A percentile compares a stretch with the other conserved stretches of the same genome.
phyloP scores from a whole-genome alignment of 352 stramenopile genomes.

The Phytophthora hibernalis region DNA sequence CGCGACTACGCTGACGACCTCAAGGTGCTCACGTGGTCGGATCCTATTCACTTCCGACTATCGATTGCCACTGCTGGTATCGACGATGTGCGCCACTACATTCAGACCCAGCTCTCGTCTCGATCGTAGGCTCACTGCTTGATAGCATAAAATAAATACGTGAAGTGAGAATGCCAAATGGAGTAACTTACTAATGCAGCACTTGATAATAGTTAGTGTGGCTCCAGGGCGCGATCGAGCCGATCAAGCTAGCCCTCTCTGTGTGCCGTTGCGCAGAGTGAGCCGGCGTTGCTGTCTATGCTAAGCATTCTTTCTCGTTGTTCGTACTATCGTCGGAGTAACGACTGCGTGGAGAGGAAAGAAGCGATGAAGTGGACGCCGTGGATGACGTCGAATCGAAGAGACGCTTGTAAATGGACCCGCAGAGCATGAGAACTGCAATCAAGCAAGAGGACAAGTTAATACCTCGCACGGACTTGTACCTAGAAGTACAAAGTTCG shows the following conservation, averaged over 20 bases:
- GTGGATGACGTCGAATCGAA: conserved; percentile 65
- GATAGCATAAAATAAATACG: conserved; percentile 3
- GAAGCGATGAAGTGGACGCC: conserved; percentile 44
- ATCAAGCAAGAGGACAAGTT: conserved; percentile 8
- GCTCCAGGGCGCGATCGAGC: conserved; percentile 23
- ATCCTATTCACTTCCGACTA: conserved; percentile 84
- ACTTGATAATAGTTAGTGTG: conserved; percentile 48
- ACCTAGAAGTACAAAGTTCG: not conserved
- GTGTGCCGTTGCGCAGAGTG: conserved; percentile 37
- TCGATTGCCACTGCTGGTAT: conserved; percentile 67
- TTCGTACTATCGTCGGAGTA: conserved; percentile 60
- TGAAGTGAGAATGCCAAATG: conserved; percentile 16
- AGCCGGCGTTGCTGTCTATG: conserved; percentile 39
- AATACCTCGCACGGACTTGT: not conserved
- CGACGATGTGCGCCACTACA: conserved; percentile 74
- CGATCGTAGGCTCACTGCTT: conserved; percentile 21
- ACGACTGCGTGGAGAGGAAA: conserved; percentile 57
- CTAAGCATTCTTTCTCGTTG: conserved; percentile 59
- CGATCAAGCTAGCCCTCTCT: conserved; percentile 23
- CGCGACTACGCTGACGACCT: conserved; percentile 66
- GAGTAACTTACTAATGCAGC: conserved; percentile 43
- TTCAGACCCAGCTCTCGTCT: conserved; percentile 66
- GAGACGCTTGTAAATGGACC: conserved; percentile 75
- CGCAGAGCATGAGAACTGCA: conserved; percentile 73
- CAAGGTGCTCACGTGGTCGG: conserved; percentile 84